Percentiles rank a stretch among this genome's conserved stretches.
phyloP scores from a whole-genome alignment of 306 rosid species.

The Gleditsia sinensis region DNA sequence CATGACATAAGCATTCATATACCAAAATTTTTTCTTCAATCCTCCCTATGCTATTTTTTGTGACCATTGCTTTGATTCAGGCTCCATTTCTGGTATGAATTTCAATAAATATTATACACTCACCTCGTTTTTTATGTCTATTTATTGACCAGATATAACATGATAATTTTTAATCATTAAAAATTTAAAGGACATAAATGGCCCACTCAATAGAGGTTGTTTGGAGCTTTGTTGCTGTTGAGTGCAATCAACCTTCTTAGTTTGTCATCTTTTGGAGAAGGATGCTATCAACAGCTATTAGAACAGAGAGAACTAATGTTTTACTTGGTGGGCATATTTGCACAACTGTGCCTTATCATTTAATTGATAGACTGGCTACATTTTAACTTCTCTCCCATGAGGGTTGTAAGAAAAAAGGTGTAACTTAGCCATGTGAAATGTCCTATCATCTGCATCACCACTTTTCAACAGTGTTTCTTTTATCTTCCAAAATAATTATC shows the following conservation, averaged over 20 bases:
- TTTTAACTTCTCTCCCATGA: constrained; percentile 14
- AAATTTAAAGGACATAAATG: neutral
- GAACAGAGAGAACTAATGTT: constrained; percentile 9
- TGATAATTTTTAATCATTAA: neutral
- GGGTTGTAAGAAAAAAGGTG: constrained; percentile 1
- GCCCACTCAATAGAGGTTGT: constrained; percentile 7
- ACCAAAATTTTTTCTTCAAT: constrained; percentile 10
- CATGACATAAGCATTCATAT: constrained; percentile 26
- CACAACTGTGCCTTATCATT: neutral
- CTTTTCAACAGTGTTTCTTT: constrained; percentile 23
- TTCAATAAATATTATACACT: neutral
- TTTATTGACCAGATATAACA: constrained; percentile 1
- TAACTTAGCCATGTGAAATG: constrained; percentile 21
- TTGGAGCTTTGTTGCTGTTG: neutral
- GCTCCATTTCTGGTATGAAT: constrained; percentile 17
- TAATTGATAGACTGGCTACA: constrained; percentile 18
- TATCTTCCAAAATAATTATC: neutral
- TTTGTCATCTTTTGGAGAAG: constrained; percentile 22
- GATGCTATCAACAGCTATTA: constrained; percentile 23
- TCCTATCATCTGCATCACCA: constrained; percentile 10
- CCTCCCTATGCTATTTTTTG: constrained; percentile 12
- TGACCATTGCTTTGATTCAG: constrained; percentile 4
- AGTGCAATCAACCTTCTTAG: neutral
- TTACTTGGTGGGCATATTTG: constrained; percentile 14
- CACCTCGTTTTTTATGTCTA: neutral